These are phyloP conservation scores for Ramaria rubella DNA, from an alignment of 768 basidiomycete species.

Conservation along the genomic window DNA sequence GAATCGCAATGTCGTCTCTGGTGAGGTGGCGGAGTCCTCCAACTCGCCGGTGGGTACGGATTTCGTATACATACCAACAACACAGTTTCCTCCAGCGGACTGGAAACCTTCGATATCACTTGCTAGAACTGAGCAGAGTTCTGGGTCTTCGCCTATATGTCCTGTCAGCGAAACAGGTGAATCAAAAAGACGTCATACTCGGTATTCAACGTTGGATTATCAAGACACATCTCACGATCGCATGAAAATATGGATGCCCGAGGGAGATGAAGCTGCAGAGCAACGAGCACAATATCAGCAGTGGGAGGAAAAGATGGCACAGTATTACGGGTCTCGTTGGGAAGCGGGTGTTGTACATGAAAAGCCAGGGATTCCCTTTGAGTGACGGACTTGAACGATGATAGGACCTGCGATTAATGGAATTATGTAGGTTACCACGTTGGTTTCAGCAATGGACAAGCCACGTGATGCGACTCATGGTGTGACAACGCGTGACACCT, in stretches of 20 bases:
- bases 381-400: not conserved
- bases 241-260: not conserved
- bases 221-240: not conserved
- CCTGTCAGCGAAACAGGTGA: not conserved
- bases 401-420: not conserved
- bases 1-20: not conserved
- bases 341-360: slow-evolving; percentile 1
- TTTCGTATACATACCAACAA: not conserved
- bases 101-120: slow-evolving; percentile 1
- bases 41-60: not conserved
- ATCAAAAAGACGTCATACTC: not conserved
- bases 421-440: no score
- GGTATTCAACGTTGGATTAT: slow-evolving; percentile 9
- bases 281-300: not conserved
- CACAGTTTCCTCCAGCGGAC: not conserved
- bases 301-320: slow-evolving; percentile 8
- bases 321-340: slow-evolving; percentile 4
- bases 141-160: not conserved
- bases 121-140: not conserved
- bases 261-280: not conserved
- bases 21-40: not conserved
- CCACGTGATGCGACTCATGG: not conserved
- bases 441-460: not conserved
- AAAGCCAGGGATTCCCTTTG: slow-evolving; percentile 6
- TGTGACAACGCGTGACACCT: slow-evolving; percentile 6